phyloP scores from a whole-genome alignment of 2,329 filamentous ascomycete species.

The Colletotrichum sp. region DNA sequence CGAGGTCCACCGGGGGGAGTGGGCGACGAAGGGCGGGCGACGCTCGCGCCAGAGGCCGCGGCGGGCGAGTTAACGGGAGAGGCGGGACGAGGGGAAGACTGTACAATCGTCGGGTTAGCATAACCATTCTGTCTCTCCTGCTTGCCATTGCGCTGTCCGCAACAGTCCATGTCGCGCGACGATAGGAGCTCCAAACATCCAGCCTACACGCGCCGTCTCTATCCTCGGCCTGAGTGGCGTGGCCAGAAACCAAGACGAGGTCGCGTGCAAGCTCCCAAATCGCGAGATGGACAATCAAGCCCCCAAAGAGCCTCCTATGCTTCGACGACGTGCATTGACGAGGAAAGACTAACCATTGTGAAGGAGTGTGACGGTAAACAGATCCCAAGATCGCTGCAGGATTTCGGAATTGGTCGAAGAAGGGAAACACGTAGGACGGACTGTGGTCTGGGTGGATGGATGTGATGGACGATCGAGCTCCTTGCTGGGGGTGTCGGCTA shows the following conservation, averaged over 20 bases:
- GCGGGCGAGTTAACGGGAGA: constrained; percentile 62
- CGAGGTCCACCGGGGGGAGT: constrained; percentile 92
- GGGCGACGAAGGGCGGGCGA: constrained; percentile 82
- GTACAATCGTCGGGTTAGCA: not conserved
- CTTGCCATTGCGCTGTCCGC: not conserved
- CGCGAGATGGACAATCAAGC: not conserved
- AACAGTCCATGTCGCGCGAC: not conserved
- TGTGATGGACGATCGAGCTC: constrained; percentile 6
- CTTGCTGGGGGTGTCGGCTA: not conserved
- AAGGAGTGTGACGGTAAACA: constrained; percentile 4
- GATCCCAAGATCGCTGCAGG: constrained; percentile 35
- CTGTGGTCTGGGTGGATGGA: constrained; percentile 21
- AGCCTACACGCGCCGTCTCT: not conserved
- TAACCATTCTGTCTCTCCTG: not conserved
- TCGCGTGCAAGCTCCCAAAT: not conserved
- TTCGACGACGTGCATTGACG: not conserved
- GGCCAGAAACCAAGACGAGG: not conserved
- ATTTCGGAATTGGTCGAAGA: constrained; percentile 18
- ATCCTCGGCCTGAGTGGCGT: not conserved
- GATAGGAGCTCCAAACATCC: not conserved
- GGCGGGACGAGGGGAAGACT: constrained; percentile 66
- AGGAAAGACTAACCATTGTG: constrained; percentile 22
- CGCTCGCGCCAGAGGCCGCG: constrained; percentile 69
- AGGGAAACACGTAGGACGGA: constrained; percentile 22
- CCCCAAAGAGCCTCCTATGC: not conserved